Base-by-base conservation (phyloP, 805 yeast species). In the Nakazawaea wyomingensis region DNA sequence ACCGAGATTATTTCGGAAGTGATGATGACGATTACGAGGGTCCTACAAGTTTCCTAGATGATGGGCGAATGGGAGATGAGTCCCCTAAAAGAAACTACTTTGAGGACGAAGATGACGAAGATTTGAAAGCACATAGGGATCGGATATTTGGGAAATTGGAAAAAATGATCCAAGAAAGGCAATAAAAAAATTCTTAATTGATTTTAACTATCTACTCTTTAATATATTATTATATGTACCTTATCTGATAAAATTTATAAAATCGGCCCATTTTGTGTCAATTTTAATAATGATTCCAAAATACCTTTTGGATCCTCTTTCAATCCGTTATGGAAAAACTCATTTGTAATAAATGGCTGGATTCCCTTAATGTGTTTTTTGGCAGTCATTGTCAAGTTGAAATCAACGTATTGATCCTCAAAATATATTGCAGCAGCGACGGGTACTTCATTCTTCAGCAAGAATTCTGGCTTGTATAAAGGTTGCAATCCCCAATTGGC, bases 81-180 rank as follows among this genome's bases (percentile, higher is more conserved):
- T 27, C 69, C 61, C 59, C 57, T 34, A 56, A 60, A 45, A 54
- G 87, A 43, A 72, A 80, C 49, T 56, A 59, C n/a, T 82, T 81
- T 52, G 65, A 70, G 2, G 58, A 62, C 5, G 88, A 82, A 43
- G 68, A 63, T 30, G 78, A 77, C 24, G 83, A 80, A 51, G 79
- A 77, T 4, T 37, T 79, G 49, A 87, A 87, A 0, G 67, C 71
- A 1, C 82, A 82, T 52, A 60, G 89, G 42, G 88, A 82, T 52
- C 64, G 60, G 37, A 80, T 82, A 4, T 81, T 82, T 57, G 78
- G 78, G 1, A 67, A 65, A 43, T 57, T 82, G 21, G 76, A 82
- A 49, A 62, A 57, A 24, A 72, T 78, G 82, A 72, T 82, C 14
- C 59, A 75, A 28, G 70, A 72, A 45, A 37, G 28, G 11, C 16